Conservation (phyloP, 371 early-diverging fungal genomes). For the Spraguea lophii region DNA sequence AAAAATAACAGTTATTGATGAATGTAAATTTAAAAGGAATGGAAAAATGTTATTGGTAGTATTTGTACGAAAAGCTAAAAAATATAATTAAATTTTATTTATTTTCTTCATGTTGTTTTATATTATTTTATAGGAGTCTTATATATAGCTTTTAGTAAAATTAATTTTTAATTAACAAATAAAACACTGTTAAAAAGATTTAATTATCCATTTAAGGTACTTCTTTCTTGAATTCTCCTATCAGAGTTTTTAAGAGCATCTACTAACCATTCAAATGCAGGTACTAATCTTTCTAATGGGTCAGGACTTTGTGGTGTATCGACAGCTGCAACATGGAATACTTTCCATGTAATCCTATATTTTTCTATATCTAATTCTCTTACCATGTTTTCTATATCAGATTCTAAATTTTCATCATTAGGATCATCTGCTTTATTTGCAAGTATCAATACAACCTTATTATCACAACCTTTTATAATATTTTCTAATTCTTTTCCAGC, state of each 20-base stretch:
- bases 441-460: slow-evolving; percentile 25
- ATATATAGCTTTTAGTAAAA: no score
- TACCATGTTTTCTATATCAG: slow-evolving; percentile 8
- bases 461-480: slow-evolving; percentile 64
- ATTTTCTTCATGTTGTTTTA: no score
- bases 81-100: no score
- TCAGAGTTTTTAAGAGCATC: slow-evolving; percentile 1
- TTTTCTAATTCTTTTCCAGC: slow-evolving; percentile 64
- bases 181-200: no score
- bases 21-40: no score
- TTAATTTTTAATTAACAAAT: no score
- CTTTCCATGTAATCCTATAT: slow-evolving; percentile 4
- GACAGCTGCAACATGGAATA: not conserved
- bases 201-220: no score
- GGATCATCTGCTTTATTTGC: slow-evolving; percentile 34
- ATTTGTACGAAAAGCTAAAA: no score
- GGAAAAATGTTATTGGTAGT: no score
- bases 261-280: slow-evolving; percentile 12
- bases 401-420: slow-evolving; percentile 14
- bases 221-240: no score
- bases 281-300: slow-evolving; percentile 2
- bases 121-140: no score
- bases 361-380: slow-evolving; percentile 8
- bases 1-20: no score
- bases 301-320: not conserved